These are phyloP conservation scores for Plasmodiophora brassicae DNA, from an alignment of 208 protist species.

Conservation along the genomic window DNA sequence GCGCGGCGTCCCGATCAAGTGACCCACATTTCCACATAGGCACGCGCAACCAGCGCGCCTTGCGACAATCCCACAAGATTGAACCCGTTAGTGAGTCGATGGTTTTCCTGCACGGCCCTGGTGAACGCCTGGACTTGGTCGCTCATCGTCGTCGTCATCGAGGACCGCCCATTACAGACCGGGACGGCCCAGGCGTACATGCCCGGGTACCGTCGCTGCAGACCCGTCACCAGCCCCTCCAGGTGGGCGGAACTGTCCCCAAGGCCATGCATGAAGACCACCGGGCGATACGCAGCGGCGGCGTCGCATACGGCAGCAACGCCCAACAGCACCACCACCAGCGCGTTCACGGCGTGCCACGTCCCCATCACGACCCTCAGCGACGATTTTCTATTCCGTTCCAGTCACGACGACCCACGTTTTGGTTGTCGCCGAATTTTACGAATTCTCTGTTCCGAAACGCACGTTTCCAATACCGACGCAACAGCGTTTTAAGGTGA, in stretches of 20 bases:
- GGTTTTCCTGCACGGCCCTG: conserved; percentile 31
- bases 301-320: no score
- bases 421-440: no score
- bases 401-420: no score
- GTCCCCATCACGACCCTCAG: no score
- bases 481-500: no score
- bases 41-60: conserved; percentile 52
- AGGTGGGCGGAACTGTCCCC: not conserved
- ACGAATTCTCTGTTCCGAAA: no score
- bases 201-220: not conserved
- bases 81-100: conserved; percentile 49
- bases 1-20: no score
- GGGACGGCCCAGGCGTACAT: not conserved
- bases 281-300: no score
- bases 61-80: conserved; percentile 58
- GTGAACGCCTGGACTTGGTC: not conserved
- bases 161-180: not conserved
- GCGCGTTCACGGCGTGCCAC: no score
- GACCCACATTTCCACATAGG: conserved; percentile 47
- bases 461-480: no score
- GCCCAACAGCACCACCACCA: no score
- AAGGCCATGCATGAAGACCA: not conserved
- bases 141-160: conserved; percentile 3
- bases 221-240: not conserved
- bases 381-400: no score